Conservation (phyloP, 148 eudicot genomes). For the Heliamphora exappendiculata region DNA sequence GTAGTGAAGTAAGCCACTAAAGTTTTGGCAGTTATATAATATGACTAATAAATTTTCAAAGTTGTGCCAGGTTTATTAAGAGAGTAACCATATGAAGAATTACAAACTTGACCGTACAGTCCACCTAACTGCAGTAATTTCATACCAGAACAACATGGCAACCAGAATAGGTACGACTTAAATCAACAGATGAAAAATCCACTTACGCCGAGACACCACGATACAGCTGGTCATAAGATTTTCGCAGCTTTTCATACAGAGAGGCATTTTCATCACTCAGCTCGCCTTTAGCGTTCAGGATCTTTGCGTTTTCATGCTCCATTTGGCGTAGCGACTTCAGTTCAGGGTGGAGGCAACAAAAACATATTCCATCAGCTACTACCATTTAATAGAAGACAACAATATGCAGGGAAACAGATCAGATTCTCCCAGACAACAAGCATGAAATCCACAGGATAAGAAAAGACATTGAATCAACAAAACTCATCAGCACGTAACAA, state of each 20-base stretch:
- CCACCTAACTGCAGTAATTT: neutral
- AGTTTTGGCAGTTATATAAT: neutral
- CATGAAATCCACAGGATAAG: neutral
- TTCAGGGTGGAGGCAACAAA: constrained; percentile 9
- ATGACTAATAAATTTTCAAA: neutral
- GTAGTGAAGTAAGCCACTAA: constrained; percentile 3
- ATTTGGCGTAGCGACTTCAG: constrained; percentile 83
- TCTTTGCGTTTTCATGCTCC: constrained; percentile 95
- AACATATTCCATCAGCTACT: constrained; percentile 3
- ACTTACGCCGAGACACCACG: constrained; percentile 95
- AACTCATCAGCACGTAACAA: neutral
- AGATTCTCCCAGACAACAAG: neutral
- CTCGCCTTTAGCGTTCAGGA: constrained; percentile 88
- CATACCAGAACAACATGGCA: neutral
- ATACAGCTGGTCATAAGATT: constrained; percentile 79
- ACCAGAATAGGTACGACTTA: neutral
- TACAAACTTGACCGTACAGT: neutral
- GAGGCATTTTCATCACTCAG: constrained; percentile 84
- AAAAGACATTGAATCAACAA: constrained; percentile 2
- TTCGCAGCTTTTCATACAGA: constrained; percentile 87
- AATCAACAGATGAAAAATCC: constrained; percentile 11
- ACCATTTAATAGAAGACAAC: neutral
- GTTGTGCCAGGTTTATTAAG: neutral
- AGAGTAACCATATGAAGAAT: neutral
- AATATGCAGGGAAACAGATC: neutral